Percentiles rank a stretch among this genome's conserved stretches.
Evolutionary conservation across 2,329 filamentous ascomycete species (phyloP).

Genomic region (Aspergillus sp.): DNA sequence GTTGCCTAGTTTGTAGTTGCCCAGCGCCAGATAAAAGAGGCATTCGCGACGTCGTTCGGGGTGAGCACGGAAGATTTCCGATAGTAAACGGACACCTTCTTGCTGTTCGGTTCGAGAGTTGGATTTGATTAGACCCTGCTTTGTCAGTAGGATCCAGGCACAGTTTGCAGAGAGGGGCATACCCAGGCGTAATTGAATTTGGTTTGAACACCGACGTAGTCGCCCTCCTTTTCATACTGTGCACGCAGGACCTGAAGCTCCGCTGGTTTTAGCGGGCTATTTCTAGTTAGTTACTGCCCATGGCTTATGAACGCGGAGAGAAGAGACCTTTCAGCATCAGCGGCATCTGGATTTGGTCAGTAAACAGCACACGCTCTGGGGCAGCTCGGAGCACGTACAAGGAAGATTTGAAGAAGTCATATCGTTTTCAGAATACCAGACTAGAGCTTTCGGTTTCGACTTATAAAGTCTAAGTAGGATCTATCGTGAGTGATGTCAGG

Average conservation of each 20-base stretch:
- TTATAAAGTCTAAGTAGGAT: background rate
- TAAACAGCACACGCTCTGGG: background rate
- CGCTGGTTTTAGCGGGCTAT: slow-evolving; percentile 80
- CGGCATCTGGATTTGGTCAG: slow-evolving; percentile 68
- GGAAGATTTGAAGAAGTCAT: slow-evolving; percentile 46
- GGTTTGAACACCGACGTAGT: slow-evolving; percentile 94
- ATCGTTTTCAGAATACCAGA: slow-evolving; percentile 28
- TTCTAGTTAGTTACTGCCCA: slow-evolving; percentile 15
- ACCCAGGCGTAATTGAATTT: slow-evolving; percentile 99
- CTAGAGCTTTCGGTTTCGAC: background rate
- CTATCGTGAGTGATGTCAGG: slow-evolving; percentile 7
- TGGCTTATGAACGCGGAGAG: background rate
- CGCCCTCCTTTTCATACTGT: slow-evolving; percentile 96
- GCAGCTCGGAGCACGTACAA: slow-evolving; percentile 39
- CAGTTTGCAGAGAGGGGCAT: slow-evolving; percentile 30
- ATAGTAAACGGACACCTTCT: slow-evolving; percentile 87
- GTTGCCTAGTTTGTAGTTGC: slow-evolving; percentile 98
- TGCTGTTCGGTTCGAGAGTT: slow-evolving; percentile 81
- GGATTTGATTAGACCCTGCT: slow-evolving; percentile 91
- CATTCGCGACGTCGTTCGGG: slow-evolving; percentile 95
- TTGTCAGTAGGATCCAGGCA: background rate
- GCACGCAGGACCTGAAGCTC: slow-evolving; percentile 90
- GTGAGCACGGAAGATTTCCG: slow-evolving; percentile 92
- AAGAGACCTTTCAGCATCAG: slow-evolving; percentile 85
- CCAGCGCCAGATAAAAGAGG: slow-evolving; percentile 94